Evolutionary conservation across 164 flowering plant genomes (phyloP).

Genomic region (Magnolia changhungtana): DNA sequence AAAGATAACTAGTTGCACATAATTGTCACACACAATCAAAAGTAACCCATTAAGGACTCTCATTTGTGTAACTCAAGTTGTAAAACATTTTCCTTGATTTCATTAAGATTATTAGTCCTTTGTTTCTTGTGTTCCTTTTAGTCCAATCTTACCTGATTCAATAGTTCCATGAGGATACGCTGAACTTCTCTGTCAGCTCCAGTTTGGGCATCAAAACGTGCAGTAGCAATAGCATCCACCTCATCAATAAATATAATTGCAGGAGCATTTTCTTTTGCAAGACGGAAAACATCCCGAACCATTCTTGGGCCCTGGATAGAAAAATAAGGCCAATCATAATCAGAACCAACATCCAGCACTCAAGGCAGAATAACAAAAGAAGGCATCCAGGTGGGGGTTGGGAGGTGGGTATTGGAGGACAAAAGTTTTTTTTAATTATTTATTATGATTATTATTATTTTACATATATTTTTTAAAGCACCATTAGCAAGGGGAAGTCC

Average conservation of each 20-base stretch:
- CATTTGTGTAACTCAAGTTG: background rate
- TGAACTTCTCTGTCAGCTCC: conserved; percentile 99
- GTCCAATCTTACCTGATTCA: conserved; percentile 63
- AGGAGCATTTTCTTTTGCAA: conserved; percentile 97
- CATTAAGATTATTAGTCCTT: background rate
- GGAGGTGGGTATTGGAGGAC: background rate
- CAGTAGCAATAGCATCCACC: conserved; percentile 98
- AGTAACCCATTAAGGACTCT: background rate
- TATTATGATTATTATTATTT: no score
- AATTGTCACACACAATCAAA: no score
- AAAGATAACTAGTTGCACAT: no score
- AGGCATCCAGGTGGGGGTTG: background rate
- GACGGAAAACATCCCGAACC: conserved; percentile 98
- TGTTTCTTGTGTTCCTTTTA: background rate
- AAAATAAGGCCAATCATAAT: background rate
- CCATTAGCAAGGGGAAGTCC: background rate
- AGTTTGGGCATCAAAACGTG: conserved; percentile 98
- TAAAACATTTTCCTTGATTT: background rate
- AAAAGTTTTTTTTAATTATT: background rate
- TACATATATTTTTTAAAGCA: no score
- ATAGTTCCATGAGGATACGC: conserved; percentile 91
- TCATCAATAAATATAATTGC: conserved; percentile 97
- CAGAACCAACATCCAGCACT: background rate
- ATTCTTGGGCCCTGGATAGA: conserved; percentile 79
- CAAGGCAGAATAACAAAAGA: background rate